phyloP scores from a whole-genome alignment of 2,329 filamentous ascomycete species.

The Venturia oleaginea region DNA sequence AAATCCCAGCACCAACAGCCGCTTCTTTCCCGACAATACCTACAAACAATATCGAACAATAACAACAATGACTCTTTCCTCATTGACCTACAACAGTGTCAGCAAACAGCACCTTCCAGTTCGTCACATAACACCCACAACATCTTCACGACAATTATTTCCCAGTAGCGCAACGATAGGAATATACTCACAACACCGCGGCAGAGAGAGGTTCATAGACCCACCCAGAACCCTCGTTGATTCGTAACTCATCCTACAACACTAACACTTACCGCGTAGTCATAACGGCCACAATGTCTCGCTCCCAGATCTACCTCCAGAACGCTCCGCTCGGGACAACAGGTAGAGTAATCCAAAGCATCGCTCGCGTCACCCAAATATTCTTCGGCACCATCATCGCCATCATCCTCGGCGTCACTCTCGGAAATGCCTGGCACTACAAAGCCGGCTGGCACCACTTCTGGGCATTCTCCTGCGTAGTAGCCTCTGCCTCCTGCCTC shows the following conservation, averaged over 20 bases:
- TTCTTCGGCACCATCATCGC: neutral
- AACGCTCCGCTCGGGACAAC: neutral
- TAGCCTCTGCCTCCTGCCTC: neutral
- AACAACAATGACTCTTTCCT: neutral
- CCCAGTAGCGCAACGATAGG: neutral
- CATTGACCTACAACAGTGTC: neutral
- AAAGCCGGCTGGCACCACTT: neutral
- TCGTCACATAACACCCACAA: neutral
- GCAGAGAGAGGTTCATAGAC: neutral
- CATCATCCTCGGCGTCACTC: neutral
- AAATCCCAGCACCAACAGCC: neutral
- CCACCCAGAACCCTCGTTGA: neutral
- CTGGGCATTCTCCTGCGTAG: neutral
- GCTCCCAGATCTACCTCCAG: neutral
- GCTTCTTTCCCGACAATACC: neutral
- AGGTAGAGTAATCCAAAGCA: neutral
- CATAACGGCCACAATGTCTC: neutral
- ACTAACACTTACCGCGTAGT: neutral
- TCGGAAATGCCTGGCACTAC: neutral
- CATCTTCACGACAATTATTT: neutral
- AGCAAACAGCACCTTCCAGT: neutral
- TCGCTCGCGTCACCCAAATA: neutral
- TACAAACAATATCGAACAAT: neutral
- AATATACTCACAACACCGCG: neutral
- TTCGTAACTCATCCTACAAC: neutral